phyloP scores from a whole-genome alignment of 179 eudicot species.

The Actinidia arguta region DNA sequence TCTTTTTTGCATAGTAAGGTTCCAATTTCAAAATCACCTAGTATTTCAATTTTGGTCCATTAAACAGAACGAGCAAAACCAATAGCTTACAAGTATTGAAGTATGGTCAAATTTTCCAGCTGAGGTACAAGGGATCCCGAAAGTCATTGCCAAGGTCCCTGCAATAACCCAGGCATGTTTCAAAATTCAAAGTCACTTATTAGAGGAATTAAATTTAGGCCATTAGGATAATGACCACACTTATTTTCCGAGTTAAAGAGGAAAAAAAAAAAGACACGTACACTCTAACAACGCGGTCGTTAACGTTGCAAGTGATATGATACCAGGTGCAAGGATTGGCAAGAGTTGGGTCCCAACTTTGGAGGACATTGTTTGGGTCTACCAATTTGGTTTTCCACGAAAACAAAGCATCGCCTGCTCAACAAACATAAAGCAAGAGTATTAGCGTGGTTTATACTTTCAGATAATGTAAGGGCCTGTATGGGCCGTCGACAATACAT shows the following conservation, averaged over 20 bases:
- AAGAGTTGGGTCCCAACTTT: slow-evolving; percentile 50
- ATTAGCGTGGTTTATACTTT: neutral
- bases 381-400: slow-evolving; percentile 27
- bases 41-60: no score
- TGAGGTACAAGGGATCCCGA: slow-evolving; percentile 39
- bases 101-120: slow-evolving; percentile 33
- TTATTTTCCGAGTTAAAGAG: no score
- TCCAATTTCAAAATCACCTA: no score
- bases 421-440: neutral
- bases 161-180: neutral
- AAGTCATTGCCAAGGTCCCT: slow-evolving; percentile 48
- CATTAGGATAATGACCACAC: no score
- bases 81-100: slow-evolving; percentile 40
- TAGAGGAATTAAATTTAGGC: neutral
- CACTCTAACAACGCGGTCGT: slow-evolving; percentile 35
- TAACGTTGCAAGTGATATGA: slow-evolving; percentile 43
- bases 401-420: slow-evolving; percentile 31
- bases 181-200: neutral
- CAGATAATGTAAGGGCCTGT: neutral
- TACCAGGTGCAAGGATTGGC: slow-evolving; percentile 53
- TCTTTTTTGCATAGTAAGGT: no score
- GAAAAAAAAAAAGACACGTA: slow-evolving; percentile 13
- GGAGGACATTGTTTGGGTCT: slow-evolving; percentile 51
- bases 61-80: no score
- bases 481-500: neutral